A percentile compares a stretch with the other conserved stretches of the same genome.
Conservation (phyloP, 768 basidiomycete species). For the Chlorophyllum brunneum region DNA sequence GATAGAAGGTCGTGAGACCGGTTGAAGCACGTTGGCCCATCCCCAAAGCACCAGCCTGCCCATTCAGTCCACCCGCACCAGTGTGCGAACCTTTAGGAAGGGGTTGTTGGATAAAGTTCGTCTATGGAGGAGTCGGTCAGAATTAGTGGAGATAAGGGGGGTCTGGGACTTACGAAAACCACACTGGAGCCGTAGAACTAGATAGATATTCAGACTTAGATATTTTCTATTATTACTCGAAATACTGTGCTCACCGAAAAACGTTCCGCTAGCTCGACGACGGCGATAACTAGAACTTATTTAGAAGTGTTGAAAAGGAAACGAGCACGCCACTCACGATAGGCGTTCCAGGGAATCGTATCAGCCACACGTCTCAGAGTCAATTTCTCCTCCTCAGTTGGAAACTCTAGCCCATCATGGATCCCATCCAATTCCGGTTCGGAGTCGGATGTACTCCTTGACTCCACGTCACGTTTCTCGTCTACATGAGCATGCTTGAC, state of each 20-base stretch:
- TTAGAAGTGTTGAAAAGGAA: slow-evolving; percentile 4
- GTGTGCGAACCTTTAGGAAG: slow-evolving; percentile 64
- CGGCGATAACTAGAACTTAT: slow-evolving; percentile 47
- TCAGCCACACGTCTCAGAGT: slow-evolving; percentile 64
- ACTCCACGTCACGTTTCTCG: slow-evolving; percentile 16
- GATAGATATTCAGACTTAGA: background rate
- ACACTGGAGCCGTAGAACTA: slow-evolving; percentile 46
- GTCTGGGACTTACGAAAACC: slow-evolving; percentile 37
- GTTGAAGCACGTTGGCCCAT: slow-evolving; percentile 68
- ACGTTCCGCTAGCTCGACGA: slow-evolving; percentile 69
- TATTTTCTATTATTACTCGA: background rate
- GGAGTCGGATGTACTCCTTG: background rate
- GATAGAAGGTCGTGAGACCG: slow-evolving; percentile 67
- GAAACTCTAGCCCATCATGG: slow-evolving; percentile 57
- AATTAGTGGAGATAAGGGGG: background rate
- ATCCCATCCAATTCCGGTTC: slow-evolving; percentile 26
- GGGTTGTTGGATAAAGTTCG: slow-evolving; percentile 72
- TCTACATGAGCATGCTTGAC: slow-evolving; percentile 16
- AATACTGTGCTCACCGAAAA: slow-evolving; percentile 58
- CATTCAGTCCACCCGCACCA: slow-evolving; percentile 49
- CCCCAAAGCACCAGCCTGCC: slow-evolving; percentile 66
- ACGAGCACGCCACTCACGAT: slow-evolving; percentile 30
- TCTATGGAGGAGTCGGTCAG: slow-evolving; percentile 28
- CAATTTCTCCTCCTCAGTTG: slow-evolving; percentile 55
- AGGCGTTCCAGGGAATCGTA: slow-evolving; percentile 53